Percentiles rank a stretch among this genome's conserved stretches.
Evolutionary conservation across 108 stramenopile species (phyloP).

Genomic region (Cyclotella sp.): DNA sequence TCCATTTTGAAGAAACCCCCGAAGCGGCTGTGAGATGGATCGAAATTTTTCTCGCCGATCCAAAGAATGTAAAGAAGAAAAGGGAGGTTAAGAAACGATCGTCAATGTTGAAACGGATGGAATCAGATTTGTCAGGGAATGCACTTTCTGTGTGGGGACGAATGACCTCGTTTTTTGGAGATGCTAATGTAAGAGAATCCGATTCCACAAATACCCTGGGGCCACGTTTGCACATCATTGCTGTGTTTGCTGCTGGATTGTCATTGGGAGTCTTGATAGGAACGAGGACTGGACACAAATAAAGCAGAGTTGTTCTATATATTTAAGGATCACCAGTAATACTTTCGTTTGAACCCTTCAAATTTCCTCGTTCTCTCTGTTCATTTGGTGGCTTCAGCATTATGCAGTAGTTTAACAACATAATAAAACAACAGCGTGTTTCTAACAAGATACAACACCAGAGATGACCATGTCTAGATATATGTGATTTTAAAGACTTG

Average conservation of each 20-base stretch:
- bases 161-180: slow-evolving; percentile 48
- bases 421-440: too few species aligned
- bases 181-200: slow-evolving; percentile 4
- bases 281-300: neutral
- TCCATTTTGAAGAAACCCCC: slow-evolving; percentile 76
- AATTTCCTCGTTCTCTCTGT: too few species aligned
- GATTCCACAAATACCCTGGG: neutral
- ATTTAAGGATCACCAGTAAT: neutral
- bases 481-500: too few species aligned
- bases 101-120: slow-evolving; percentile 40
- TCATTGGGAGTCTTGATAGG: slow-evolving; percentile 6
- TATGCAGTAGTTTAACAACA: too few species aligned
- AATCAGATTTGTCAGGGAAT: slow-evolving; percentile 46
- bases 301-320: neutral
- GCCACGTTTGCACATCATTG: neutral
- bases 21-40: slow-evolving; percentile 54
- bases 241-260: slow-evolving; percentile 4
- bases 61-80: slow-evolving; percentile 19
- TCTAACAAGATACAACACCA: too few species aligned
- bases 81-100: slow-evolving; percentile 26
- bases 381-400: too few species aligned
- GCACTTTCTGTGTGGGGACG: slow-evolving; percentile 34
- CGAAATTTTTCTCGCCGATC: slow-evolving; percentile 34
- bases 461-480: too few species aligned
- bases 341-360: too few species aligned